Base-by-base conservation (phyloP, 306 rosid genomes). In the Begonia loranthoides region DNA sequence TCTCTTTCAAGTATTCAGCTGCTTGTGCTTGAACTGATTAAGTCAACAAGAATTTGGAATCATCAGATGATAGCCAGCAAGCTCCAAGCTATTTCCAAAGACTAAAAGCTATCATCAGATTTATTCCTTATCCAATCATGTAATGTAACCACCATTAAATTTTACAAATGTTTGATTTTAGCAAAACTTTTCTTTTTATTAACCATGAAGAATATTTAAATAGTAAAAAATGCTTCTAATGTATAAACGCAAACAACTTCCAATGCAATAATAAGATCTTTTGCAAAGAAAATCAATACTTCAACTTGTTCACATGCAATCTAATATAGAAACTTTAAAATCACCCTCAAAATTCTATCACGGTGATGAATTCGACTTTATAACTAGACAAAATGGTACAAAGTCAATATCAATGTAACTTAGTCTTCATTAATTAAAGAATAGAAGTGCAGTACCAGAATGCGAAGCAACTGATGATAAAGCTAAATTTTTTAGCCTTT, bases 11-110 rank as follows among this genome's bases (percentile, higher is more conserved):
- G 76, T 89, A 89, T 73, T 76, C 74, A 21, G 77, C 78, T 9
- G 90, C 68, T 66, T 77, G 95, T 54, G 63, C 82, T 72, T 73
- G 93, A 73, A 89, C 95, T 84, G 85, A 59, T 16, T 69, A 28
- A 34, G 61, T 14, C 43, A 67, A 52, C 50, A 13, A 65, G 40
- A 49, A 52, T 49, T 57, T 41, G 19, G 54, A 58, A 45, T 51
- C 57, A 54, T 57, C 53, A 68, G 36, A 50, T 58, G 46, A 52
- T 19, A 22, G 69, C 47, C 62, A 56, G 56, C 1, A 54, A 38
- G 14, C 49, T 51, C 47, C 34, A 60, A 19, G 22, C 22, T 19
- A 19, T 19, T 2, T 19, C 22, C 22, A 19, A 19, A 19, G 22
- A 19, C 22, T 19, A 19, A 19, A 19, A 19, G 22, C 22, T 19